phyloP scores from a whole-genome alignment of 2,329 filamentous ascomycete species.

The Aspergillus ustus region DNA sequence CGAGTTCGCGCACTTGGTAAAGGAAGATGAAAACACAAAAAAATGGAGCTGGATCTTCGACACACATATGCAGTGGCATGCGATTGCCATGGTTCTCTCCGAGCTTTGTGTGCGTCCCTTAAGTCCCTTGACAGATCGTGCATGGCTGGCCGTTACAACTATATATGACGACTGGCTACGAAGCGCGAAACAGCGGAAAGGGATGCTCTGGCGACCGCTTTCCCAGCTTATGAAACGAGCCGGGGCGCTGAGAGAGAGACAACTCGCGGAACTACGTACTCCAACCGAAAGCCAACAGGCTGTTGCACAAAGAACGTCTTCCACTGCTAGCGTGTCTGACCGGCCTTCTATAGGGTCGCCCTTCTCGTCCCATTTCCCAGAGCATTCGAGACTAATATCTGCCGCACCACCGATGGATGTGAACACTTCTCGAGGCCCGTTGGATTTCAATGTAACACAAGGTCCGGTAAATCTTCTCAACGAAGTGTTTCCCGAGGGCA shows the following conservation, averaged over 20 bases:
- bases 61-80: conserved; percentile 69
- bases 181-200: conserved; percentile 49
- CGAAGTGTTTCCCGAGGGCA: conserved; percentile 35
- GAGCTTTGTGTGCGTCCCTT: conserved; percentile 62
- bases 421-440: conserved; percentile 11
- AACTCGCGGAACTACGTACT: conserved; percentile 39
- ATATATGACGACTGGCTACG: conserved; percentile 46
- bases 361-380: conserved; percentile 27
- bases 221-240: conserved; percentile 65
- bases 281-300: conserved; percentile 24
- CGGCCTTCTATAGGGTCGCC: conserved; percentile 19
- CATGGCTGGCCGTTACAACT: conserved; percentile 61
- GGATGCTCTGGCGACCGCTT: conserved; percentile 68
- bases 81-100: conserved; percentile 54
- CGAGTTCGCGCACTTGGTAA: conserved; percentile 70
- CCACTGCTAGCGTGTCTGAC: conserved; percentile 6
- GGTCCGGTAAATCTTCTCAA: conserved; percentile 31
- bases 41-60: conserved; percentile 70
- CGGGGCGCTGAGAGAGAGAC: conserved; percentile 56
- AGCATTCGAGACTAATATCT: conserved; percentile 19
- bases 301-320: conserved; percentile 5
- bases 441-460: conserved; percentile 32
- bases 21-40: conserved; percentile 64
- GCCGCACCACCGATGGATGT: conserved; percentile 10
- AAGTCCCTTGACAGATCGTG: conserved; percentile 63